A percentile compares a stretch with the other conserved stretches of the same genome.
These are phyloP conservation scores for Strigomonas galati DNA, from an alignment of 208 protist genomes.

Conservation along the genomic window DNA sequence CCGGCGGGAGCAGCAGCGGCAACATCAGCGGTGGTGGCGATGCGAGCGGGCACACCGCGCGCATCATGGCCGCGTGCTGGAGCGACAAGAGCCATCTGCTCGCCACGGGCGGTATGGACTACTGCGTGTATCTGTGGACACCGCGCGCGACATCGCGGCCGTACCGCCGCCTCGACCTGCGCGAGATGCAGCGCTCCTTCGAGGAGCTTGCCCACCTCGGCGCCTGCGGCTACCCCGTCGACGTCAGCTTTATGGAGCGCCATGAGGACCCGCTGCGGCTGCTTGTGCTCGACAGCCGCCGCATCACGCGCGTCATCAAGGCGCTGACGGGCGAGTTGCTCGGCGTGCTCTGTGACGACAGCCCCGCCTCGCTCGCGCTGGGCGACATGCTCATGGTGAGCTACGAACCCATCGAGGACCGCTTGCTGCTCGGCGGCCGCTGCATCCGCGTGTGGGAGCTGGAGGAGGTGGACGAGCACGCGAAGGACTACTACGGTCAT, in stretches of 20 bases:
- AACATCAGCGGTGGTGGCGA: neutral
- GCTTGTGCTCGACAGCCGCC: constrained; percentile 71
- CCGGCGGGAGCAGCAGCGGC: neutral
- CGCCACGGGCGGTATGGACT: constrained; percentile 69
- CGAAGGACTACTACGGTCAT: constrained; percentile 57
- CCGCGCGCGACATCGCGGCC: constrained; percentile 41
- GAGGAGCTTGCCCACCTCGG: constrained; percentile 19
- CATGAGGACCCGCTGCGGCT: constrained; percentile 36
- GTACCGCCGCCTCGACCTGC: constrained; percentile 53
- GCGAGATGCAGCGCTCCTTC: constrained; percentile 27
- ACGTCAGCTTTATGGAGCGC: constrained; percentile 67
- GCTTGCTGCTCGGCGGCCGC: constrained; percentile 66
- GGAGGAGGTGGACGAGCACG: constrained; percentile 27
- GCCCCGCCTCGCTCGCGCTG: constrained; percentile 31
- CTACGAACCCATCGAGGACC: constrained; percentile 62
- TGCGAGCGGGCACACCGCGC: constrained; percentile 44
- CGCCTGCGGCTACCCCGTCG: constrained; percentile 65
- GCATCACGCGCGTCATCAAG: constrained; percentile 71
- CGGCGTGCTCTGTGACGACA: constrained; percentile 40
- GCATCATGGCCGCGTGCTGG: constrained; percentile 68
- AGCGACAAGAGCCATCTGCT: constrained; percentile 41
- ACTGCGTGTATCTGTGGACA: constrained; percentile 70
- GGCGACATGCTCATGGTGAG: constrained; percentile 61
- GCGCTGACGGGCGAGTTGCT: constrained; percentile 43
- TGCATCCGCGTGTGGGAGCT: constrained; percentile 73